Percentiles rank a stretch among this genome's conserved stretches.
These are phyloP conservation scores for Domatiomyces catenatus DNA, from an alignment of 2,329 filamentous ascomycete genomes.

Conservation along the genomic window DNA sequence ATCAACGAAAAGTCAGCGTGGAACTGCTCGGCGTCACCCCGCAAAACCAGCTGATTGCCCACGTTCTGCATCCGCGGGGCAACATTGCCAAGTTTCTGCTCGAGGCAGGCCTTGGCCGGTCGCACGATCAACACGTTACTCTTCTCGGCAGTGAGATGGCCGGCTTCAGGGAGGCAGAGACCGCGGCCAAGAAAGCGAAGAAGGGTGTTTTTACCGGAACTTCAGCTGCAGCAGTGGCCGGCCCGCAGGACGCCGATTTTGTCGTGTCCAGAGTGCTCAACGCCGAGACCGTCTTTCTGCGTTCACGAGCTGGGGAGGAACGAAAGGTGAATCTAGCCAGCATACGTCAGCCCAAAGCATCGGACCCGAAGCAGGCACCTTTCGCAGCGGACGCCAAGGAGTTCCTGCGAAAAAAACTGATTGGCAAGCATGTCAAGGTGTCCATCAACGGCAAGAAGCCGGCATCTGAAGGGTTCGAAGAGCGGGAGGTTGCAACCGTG, in stretches of 20 bases:
- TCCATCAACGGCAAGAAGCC: constrained; percentile 82
- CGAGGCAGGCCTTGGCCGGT: constrained; percentile 75
- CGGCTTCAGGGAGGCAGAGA: constrained; percentile 69
- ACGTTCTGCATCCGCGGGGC: constrained; percentile 72
- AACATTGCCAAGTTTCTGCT: constrained; percentile 88
- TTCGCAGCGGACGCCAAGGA: constrained; percentile 93
- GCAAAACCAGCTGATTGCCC: constrained; percentile 80
- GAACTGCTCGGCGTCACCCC: constrained; percentile 74
- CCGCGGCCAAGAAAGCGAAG: constrained; percentile 60
- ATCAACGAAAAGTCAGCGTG: constrained; percentile 73
- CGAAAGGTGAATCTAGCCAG: constrained; percentile 88
- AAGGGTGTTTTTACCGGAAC: constrained; percentile 70
- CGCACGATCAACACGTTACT: constrained; percentile 90
- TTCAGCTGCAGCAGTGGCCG: constrained; percentile 47
- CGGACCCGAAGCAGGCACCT: constrained; percentile 71
- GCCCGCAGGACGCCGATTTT: constrained; percentile 56
- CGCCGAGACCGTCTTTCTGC: constrained; percentile 75
- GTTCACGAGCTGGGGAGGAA: constrained; percentile 70
- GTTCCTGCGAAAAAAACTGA: constrained; percentile 80
- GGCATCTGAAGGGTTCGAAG: constrained; percentile 78
- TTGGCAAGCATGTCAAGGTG: constrained; percentile 88
- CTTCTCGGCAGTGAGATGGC: constrained; percentile 83
- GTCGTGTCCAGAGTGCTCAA: constrained; percentile 72
- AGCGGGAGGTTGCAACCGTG: constrained; percentile 84
- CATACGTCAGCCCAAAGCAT: constrained; percentile 78